These are phyloP conservation scores for Pisolithus marmoratus DNA, from an alignment of 768 basidiomycete species.

Conservation along the genomic window DNA sequence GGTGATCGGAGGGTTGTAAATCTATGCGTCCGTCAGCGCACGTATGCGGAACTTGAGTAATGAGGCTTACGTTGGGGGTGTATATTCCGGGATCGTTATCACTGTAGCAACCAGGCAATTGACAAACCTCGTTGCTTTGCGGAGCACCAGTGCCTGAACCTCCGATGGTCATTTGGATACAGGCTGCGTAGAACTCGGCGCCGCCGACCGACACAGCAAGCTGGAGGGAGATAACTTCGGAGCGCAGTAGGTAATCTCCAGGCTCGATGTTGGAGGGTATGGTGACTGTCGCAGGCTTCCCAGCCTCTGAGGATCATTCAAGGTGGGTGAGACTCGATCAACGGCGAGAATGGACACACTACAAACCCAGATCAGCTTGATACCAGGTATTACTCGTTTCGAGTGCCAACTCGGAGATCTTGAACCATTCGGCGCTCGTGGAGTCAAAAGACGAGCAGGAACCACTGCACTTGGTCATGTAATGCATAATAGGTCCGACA, in stretches of 20 bases:
- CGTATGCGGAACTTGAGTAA: neutral
- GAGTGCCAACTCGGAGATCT: slow-evolving; percentile 52
- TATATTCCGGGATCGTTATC: slow-evolving; percentile 67
- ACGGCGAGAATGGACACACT: slow-evolving; percentile 3
- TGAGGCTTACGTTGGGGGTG: slow-evolving; percentile 32
- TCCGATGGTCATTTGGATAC: slow-evolving; percentile 22
- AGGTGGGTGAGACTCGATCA: neutral
- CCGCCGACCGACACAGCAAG: slow-evolving; percentile 46
- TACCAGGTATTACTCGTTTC: slow-evolving; percentile 39
- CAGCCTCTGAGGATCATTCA: slow-evolving; percentile 25
- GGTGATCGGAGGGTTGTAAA: slow-evolving; percentile 21
- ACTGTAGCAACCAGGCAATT: slow-evolving; percentile 65
- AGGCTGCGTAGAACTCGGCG: slow-evolving; percentile 36
- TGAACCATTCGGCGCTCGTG: slow-evolving; percentile 62
- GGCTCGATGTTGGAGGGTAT: slow-evolving; percentile 49
- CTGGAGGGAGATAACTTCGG: slow-evolving; percentile 77
- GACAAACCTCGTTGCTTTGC: slow-evolving; percentile 35
- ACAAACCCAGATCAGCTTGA: slow-evolving; percentile 41
- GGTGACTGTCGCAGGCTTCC: slow-evolving; percentile 32
- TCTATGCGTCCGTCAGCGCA: slow-evolving; percentile 2
- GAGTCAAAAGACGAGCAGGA: slow-evolving; percentile 54
- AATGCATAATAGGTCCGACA: slow-evolving; percentile 64
- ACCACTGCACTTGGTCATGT: slow-evolving; percentile 59
- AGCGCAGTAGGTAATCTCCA: slow-evolving; percentile 69
- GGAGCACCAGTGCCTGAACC: slow-evolving; percentile 22